These are phyloP conservation scores for Aspergillus tubingensis DNA, from an alignment of 2,329 filamentous ascomycete species.

Conservation along the genomic window DNA sequence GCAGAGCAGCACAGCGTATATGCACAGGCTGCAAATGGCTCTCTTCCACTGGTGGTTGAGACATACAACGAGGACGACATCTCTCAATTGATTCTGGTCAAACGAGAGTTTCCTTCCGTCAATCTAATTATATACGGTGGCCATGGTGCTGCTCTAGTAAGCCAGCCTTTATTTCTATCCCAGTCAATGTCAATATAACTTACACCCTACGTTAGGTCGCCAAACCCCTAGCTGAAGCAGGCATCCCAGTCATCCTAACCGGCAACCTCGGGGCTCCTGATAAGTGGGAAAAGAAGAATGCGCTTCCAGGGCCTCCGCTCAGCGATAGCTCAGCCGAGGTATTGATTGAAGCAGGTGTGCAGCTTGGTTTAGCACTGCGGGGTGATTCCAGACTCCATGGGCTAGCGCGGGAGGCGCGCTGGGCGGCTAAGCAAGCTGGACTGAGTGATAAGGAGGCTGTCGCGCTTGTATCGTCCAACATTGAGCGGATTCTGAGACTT, in stretches of 20 bases:
- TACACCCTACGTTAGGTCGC: slow-evolving; percentile 7
- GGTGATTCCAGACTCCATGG: slow-evolving; percentile 18
- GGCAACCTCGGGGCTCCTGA: slow-evolving; percentile 36
- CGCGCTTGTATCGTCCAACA: slow-evolving; percentile 10
- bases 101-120: neutral
- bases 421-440: slow-evolving; percentile 8
- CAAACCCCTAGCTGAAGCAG: slow-evolving; percentile 48
- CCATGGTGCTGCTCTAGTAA: slow-evolving; percentile 2
- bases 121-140: slow-evolving; percentile 5
- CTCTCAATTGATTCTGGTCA: slow-evolving; percentile 3
- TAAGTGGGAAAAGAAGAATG: slow-evolving; percentile 41
- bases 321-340: slow-evolving; percentile 29
- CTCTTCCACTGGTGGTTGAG: slow-evolving; percentile 2
- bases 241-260: slow-evolving; percentile 49
- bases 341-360: slow-evolving; percentile 4
- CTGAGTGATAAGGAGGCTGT: slow-evolving; percentile 8
- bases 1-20: neutral
- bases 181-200: neutral
- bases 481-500: slow-evolving; percentile 1
- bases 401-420: slow-evolving; percentile 10
- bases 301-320: slow-evolving; percentile 48
- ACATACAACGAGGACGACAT: slow-evolving; percentile 14
- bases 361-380: slow-evolving; percentile 40
- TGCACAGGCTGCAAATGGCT: slow-evolving; percentile 1
- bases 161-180: neutral